Base-by-base conservation (phyloP, 2,329 filamentous ascomycete species). In the Botryotinia narcissicola region DNA sequence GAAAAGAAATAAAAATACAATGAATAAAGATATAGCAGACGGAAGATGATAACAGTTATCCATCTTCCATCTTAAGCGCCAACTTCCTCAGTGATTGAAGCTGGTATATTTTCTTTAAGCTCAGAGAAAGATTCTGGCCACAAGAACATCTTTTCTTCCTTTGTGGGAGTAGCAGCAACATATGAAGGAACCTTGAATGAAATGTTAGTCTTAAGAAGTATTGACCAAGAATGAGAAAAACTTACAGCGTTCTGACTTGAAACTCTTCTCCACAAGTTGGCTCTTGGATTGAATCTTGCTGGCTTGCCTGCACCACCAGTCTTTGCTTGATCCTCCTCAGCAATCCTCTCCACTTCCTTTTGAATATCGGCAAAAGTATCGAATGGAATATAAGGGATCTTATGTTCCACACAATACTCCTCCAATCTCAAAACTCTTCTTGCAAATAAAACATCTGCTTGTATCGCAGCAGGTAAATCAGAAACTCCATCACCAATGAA, bases 401-500 rank as follows among this genome's bases (percentile, higher is more conserved):
- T 82, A 81, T 91, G 85, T 80, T 91, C 88, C 73, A 86, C 77
- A 81, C 90, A 92, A 81, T 92, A 90, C 78, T 91, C 87, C 81
- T 92, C 90, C 25, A 92, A 83, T 2, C 87, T 83, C 57, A 92
- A 83, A 0, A 90, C 90, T n/a, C 87, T 85, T 18, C 90, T 86
- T 0, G 90, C 90, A 78, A 92, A 92, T 18, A 92, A 86, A 0
- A 92, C 88, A 78, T 92, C 90, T 1, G 90, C 89, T 78, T 92
- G 86, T 44, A 89, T 84, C 1, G 90, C 90, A 4, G 90, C 90
- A 0, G 90, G 86, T 1, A 92, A 84, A 78, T 92, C 90, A 0
- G 88, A 91, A 9, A 92, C 89, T 35, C 90, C 90, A 78, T 92
- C 90, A 67, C 90, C 90, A 76, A 92, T 91, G 82, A 92, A 92